Base-by-base conservation (phyloP, 2,329 filamentous ascomycete genomes). In the Arachnopeziza araneosa region DNA sequence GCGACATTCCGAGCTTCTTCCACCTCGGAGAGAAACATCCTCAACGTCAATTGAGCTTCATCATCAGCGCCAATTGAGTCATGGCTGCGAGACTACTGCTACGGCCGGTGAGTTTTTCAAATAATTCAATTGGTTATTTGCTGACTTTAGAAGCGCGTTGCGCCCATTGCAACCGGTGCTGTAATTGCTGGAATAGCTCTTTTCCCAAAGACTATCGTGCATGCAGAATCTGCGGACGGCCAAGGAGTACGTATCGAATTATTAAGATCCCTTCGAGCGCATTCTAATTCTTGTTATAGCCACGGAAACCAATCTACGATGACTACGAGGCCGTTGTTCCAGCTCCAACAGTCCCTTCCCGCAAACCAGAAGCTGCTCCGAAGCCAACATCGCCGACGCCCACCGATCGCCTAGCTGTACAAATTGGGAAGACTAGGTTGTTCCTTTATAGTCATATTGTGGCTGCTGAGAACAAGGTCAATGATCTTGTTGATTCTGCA, bases 371-470 rank as follows among this genome's bases (percentile, higher is more conserved):
- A 24, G 24, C 24, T 24, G 7, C 49, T 54, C 26, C 74, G 64
- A 67, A 69, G 67, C 63, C 69, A 58, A 66, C 65, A 62, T 76
- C 78, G 64, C 90, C 91, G 17, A 91, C 92, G 23, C 92, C 92
- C 17, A 98, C 95, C 66, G 93, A 96, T 76, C 88, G 92, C 55
- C 84, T 99, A 48, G 91, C 95, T 61, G 82, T 81, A 36, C 87
- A 97, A 73, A 88, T 99, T 72, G 86, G 90, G 70, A 83, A 82
- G 68, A 90, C 83, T 61, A 91, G 95, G 62, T 80, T 97, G 63
- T 89, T 89, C 73, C 80, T 97, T 52, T 89, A 98, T 80, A 76
- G 80, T 56, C 85, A 93, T 72, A 88, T 89, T 61, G 84, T 87
- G 59, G 76, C 80, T 58, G 85, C 88, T 69, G 93, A 98, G 79